Conservation (phyloP, 352 stramenopile genomes). For the Phytophthora tubulina region DNA sequence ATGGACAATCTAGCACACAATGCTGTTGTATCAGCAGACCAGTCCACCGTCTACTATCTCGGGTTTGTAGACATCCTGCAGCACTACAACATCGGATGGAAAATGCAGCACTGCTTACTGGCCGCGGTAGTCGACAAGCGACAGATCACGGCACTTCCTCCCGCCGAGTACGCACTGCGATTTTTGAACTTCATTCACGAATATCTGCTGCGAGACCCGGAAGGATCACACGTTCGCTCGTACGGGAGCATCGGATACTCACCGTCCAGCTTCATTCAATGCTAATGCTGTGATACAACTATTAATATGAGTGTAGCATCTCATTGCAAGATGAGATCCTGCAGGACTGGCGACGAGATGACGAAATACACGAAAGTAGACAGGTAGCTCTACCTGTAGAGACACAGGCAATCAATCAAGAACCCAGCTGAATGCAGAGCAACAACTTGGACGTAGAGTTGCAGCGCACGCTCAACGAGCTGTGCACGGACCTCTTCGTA, state of each 20-base stretch:
- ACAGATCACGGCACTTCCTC: slow-evolving; percentile 82
- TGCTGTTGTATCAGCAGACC: slow-evolving; percentile 79
- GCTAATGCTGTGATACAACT: slow-evolving; percentile 14
- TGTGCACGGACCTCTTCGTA: slow-evolving; percentile 46
- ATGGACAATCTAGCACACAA: slow-evolving; percentile 76
- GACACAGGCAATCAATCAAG: slow-evolving; percentile 24
- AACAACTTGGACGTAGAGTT: slow-evolving; percentile 40
- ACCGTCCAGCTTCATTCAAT: slow-evolving; percentile 36
- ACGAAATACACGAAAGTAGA: slow-evolving; percentile 4
- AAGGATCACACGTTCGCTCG: slow-evolving; percentile 66
- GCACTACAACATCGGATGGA: slow-evolving; percentile 88
- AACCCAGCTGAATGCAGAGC: slow-evolving; percentile 27
- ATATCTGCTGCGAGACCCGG: slow-evolving; percentile 76
- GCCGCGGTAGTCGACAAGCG: slow-evolving; percentile 77
- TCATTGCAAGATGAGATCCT: background rate
- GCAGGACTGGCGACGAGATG: too few species aligned
- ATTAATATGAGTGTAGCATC: slow-evolving; percentile 30
- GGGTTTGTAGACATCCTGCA: slow-evolving; percentile 90
- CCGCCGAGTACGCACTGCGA: slow-evolving; percentile 84
- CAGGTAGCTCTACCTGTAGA: background rate
- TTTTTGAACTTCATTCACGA: slow-evolving; percentile 90
- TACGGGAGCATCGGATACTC: slow-evolving; percentile 76
- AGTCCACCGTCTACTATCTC: slow-evolving; percentile 82
- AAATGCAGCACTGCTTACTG: slow-evolving; percentile 84
- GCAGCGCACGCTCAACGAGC: slow-evolving; percentile 43